Evolutionary conservation across 257 asterid genomes (phyloP).

Genomic region (Leonotis leonurus): DNA sequence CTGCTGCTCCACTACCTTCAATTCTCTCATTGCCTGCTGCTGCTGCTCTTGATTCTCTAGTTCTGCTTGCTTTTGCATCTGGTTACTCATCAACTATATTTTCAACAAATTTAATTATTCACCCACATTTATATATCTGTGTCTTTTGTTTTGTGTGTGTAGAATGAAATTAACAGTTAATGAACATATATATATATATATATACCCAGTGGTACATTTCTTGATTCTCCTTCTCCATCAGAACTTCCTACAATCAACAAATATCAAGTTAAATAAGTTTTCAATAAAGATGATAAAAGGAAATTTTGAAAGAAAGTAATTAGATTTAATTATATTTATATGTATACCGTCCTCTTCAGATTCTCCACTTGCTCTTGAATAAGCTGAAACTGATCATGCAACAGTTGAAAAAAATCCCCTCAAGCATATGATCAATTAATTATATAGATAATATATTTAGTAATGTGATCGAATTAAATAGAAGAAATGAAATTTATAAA

Average conservation of each 20-base stretch:
- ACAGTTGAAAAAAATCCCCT: neutral
- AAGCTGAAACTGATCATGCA: constrained; percentile 48
- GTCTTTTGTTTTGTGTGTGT: too few relatives aligned
- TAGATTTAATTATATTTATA: neutral
- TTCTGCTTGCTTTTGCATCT: constrained; percentile 43
- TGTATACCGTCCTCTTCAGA: constrained; percentile 60
- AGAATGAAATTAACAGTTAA: neutral
- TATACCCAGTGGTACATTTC: constrained; percentile 72
- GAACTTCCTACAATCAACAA: constrained; percentile 32
- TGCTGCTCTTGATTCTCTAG: constrained; percentile 32
- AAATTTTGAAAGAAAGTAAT: neutral
- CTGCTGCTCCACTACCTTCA: constrained; percentile 44
- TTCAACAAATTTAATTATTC: too few relatives aligned
- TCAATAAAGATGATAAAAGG: neutral
- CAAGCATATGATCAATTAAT: neutral
- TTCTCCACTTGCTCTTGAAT: constrained; percentile 70
- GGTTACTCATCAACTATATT: constrained; percentile 50
- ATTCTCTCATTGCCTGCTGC: constrained; percentile 42
- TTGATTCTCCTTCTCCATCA: constrained; percentile 74
- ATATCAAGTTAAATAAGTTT: neutral
- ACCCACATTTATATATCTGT: too few relatives aligned
- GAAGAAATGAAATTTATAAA: neutral
- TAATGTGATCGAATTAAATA: too few relatives aligned
- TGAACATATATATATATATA: neutral
- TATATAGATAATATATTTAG: neutral